Base-by-base conservation (phyloP, 495 filamentous ascomycete genomes). In the Neurospora sublineolata region DNA sequence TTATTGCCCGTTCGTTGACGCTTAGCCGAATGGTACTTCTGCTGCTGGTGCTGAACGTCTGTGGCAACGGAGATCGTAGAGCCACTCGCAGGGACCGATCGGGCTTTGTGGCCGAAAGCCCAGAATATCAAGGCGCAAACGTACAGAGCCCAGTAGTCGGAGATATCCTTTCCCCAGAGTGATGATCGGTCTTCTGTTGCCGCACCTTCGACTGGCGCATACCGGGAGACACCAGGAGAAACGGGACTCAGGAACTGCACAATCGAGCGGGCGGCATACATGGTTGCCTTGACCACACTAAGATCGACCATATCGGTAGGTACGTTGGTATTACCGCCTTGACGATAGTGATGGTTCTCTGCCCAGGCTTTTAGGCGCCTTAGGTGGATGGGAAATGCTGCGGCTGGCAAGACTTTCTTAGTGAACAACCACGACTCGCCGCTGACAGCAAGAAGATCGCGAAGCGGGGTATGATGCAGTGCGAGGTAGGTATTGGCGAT, bases 1-100 rank as follows among this genome's bases (percentile, higher is more conserved):
- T 46, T 94, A 93, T 83, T 90, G 89, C 69, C 81, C 84, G 52
- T 9, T 77, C 73, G 38, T 71, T 72, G 94, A 94, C 86, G 69
- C 74, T 74, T 33, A 71, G 72, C 36, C 72, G 72, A 16, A 52
- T 52, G 46, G 20, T 38, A 14, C 37, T 71, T 60, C n/a, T 69
- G 36, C 40, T 70, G 69, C 23, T 70, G 67, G 30, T 46, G 85
- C 75, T 89, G 90, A 79, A 90, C 89, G 27, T 60, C 27, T 30
- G 27, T 87, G 88, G 77, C 90, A 92, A 76, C 91, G 92, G 80
- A 90, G 68, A 14, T 74, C 46, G 52, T 33, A 41, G 58, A 46
- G 27, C 72, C 74, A 64, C 9, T 33, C 27, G 52, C 12, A 60
- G 52, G 12, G 52, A 60, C 14, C 23, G 52, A 33, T 27, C 74